Conservation (phyloP, 257 asterid species). For the Solanum medicagineum region DNA sequence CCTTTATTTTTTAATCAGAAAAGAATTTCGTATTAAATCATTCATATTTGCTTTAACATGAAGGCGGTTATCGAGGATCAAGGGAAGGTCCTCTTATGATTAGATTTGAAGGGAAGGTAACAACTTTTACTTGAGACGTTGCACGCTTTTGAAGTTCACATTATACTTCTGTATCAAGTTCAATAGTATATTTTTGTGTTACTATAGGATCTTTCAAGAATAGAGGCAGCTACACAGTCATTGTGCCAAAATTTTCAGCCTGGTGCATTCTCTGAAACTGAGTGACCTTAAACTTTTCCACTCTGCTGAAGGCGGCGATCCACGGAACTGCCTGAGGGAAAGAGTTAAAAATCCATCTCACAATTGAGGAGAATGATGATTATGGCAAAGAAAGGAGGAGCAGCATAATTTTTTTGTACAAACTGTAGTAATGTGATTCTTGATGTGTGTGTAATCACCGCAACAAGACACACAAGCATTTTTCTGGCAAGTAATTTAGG, state of each 20-base stretch:
- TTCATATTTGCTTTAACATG: not conserved
- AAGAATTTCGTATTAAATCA: not conserved
- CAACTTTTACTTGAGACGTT: not conserved
- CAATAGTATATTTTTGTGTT: not conserved
- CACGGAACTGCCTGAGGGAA: not conserved
- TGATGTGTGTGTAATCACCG: not conserved
- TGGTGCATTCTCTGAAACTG: constrained; percentile 30
- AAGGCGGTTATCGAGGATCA: constrained; percentile 57
- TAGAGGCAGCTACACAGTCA: constrained; percentile 49
- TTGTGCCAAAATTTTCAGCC: constrained; percentile 32
- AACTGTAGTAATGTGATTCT: not conserved
- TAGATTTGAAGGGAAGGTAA: constrained; percentile 59
- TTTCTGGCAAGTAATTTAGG: not conserved
- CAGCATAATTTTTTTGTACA: not conserved
- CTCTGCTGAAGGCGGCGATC: not conserved
- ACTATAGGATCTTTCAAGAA: constrained; percentile 45
- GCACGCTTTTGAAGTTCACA: not conserved
- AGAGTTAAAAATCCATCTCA: not conserved
- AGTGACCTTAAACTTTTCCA: not conserved
- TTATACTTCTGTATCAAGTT: not conserved
- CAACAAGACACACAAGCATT: not conserved
- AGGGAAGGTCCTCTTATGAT: constrained; percentile 58
- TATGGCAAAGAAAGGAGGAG: not conserved
- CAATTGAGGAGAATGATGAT: not conserved
- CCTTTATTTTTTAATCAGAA: not conserved